These are phyloP conservation scores for Lecanicillium sp. DNA, from an alignment of 2,329 filamentous ascomycete species.

Conservation along the genomic window DNA sequence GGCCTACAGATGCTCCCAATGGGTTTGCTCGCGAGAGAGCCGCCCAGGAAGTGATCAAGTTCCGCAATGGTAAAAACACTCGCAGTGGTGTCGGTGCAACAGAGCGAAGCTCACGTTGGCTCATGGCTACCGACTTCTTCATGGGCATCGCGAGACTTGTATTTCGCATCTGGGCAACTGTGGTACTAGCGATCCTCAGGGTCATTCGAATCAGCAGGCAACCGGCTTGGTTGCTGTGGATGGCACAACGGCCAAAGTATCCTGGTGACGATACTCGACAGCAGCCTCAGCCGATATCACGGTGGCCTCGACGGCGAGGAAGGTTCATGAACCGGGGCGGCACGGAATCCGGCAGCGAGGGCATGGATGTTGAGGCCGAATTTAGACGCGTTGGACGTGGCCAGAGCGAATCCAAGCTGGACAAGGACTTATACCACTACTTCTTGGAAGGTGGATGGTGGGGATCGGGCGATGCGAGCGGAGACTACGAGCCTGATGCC, in stretches of 20 bases:
- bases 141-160: slow-evolving; percentile 54
- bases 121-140: slow-evolving; percentile 67
- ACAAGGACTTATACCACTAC: slow-evolving; percentile 71
- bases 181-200: slow-evolving; percentile 46
- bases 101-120: slow-evolving; percentile 71
- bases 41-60: slow-evolving; percentile 46
- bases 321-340: slow-evolving; percentile 33
- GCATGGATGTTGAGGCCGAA: slow-evolving; percentile 74
- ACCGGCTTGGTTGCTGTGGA: slow-evolving; percentile 46
- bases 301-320: not conserved
- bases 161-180: slow-evolving; percentile 22
- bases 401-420: slow-evolving; percentile 56
- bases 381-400: slow-evolving; percentile 49
- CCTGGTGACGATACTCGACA: slow-evolving; percentile 6
- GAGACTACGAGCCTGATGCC: slow-evolving; percentile 58
- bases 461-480: slow-evolving; percentile 73
- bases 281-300: slow-evolving; percentile 3
- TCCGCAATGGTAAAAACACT: slow-evolving; percentile 35
- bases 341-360: slow-evolving; percentile 48
- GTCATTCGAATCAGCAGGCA: slow-evolving; percentile 31
- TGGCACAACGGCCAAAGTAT: slow-evolving; percentile 35
- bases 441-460: slow-evolving; percentile 80
- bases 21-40: slow-evolving; percentile 66
- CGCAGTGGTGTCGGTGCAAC: slow-evolving; percentile 68
- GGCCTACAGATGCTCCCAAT: slow-evolving; percentile 33